Evolutionary conservation across 2,329 filamentous ascomycete genomes (phyloP).

Genomic region (Claviceps paspali): DNA sequence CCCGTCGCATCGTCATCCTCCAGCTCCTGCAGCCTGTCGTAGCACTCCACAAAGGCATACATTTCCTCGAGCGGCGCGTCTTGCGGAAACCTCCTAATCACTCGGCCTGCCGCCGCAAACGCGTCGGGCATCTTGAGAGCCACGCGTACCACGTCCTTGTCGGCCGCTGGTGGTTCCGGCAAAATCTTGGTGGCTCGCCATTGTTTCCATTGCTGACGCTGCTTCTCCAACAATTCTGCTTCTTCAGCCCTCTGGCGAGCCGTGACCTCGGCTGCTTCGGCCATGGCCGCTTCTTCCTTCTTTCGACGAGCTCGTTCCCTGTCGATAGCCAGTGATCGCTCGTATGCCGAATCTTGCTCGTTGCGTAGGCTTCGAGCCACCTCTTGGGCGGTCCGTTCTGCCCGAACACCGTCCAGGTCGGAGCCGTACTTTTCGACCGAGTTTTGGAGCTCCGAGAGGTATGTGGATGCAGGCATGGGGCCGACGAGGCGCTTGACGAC

Average conservation of each 20-base stretch:
- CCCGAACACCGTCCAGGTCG: slow-evolving; percentile 59
- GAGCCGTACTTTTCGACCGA: slow-evolving; percentile 64
- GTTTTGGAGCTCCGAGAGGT: slow-evolving; percentile 57
- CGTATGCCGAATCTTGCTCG: slow-evolving; percentile 87
- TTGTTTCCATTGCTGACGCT: slow-evolving; percentile 52
- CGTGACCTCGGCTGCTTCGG: slow-evolving; percentile 49
- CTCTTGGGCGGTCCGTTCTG: slow-evolving; percentile 64
- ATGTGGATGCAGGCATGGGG: slow-evolving; percentile 51
- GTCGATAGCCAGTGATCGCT: slow-evolving; percentile 77
- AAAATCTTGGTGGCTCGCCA: slow-evolving; percentile 61
- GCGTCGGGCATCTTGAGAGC: slow-evolving; percentile 47
- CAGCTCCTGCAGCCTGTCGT: slow-evolving; percentile 49
- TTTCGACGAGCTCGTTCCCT: slow-evolving; percentile 66
- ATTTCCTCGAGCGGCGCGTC: slow-evolving; percentile 70
- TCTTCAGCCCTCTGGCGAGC: slow-evolving; percentile 47
- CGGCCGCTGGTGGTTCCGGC: slow-evolving; percentile 47
- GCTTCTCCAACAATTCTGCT: slow-evolving; percentile 31
- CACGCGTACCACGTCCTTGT: slow-evolving; percentile 57
- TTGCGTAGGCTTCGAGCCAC: slow-evolving; percentile 66
- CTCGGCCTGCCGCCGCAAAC: slow-evolving; percentile 46
- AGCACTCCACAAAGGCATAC: slow-evolving; percentile 93
- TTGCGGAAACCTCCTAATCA: slow-evolving; percentile 59
- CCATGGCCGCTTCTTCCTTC: slow-evolving; percentile 59
- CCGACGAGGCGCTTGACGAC: slow-evolving; percentile 69
- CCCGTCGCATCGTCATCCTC: slow-evolving; percentile 18